These are phyloP conservation scores for Euphorbia pulcherrima DNA, from an alignment of 345 rosid genomes.

Conservation along the genomic window DNA sequence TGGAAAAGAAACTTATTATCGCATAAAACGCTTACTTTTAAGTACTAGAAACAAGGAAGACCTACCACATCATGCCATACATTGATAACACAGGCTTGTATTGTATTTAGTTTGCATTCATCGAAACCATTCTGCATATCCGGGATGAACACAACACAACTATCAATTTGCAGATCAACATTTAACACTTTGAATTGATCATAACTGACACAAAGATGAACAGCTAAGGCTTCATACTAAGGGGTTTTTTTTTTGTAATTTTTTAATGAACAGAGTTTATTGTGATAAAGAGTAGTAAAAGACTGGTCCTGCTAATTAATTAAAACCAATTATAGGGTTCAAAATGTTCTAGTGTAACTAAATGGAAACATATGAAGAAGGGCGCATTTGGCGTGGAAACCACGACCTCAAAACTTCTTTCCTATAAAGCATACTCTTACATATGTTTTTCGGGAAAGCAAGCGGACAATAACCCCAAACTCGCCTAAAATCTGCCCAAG, in stretches of 20 bases:
- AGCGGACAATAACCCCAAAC: too few relatives aligned
- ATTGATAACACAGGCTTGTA: conserved; percentile 39
- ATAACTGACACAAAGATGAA: not conserved
- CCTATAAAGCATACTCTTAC: too few relatives aligned
- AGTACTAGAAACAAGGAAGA: not conserved
- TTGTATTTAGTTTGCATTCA: conserved; percentile 36
- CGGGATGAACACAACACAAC: not conserved
- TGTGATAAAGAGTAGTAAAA: conserved; percentile 2
- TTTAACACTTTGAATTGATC: not conserved
- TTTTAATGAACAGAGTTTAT: not conserved
- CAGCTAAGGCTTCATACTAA: not conserved
- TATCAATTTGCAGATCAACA: not conserved
- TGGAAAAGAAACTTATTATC: not conserved
- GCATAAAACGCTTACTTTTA: not conserved
- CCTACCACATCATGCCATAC: conserved; percentile 31
- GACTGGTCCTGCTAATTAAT: conserved; percentile 7
- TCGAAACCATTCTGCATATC: conserved; percentile 41
- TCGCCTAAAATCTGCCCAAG: too few relatives aligned
- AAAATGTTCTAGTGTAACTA: too few relatives aligned
- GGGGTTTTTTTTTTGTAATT: not conserved
- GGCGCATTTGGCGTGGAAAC: too few relatives aligned
- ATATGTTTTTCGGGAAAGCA: too few relatives aligned
- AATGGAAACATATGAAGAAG: too few relatives aligned
- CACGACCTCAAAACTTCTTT: too few relatives aligned
- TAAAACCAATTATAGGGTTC: not conserved